A percentile compares a stretch with the other conserved stretches of the same genome.
phyloP scores from a whole-genome alignment of 768 basidiomycete genomes.

The Suillus tomentosus region DNA sequence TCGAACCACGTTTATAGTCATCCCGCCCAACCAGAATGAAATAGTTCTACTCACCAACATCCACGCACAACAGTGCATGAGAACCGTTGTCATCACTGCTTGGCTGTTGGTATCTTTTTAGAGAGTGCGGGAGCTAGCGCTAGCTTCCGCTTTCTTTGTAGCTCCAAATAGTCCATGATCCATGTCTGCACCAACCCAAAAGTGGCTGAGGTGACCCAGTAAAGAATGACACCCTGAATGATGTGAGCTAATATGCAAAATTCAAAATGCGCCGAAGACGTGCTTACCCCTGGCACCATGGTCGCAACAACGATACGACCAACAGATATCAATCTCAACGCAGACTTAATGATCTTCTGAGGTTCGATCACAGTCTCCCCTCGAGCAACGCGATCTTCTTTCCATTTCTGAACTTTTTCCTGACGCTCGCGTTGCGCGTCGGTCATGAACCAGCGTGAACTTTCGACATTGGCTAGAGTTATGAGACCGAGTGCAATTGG shows the following conservation, averaged over 20 bases:
- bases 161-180: slow-evolving; percentile 66
- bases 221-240: slow-evolving; percentile 59
- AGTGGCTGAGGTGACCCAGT: slow-evolving; percentile 77
- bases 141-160: slow-evolving; percentile 37
- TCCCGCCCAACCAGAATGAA: slow-evolving; percentile 29
- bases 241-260: slow-evolving; percentile 1
- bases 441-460: slow-evolving; percentile 70
- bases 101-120: neutral
- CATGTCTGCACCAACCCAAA: slow-evolving; percentile 78
- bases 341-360: slow-evolving; percentile 53
- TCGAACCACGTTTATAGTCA: slow-evolving; percentile 81
- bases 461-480: slow-evolving; percentile 80
- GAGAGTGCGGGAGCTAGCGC: slow-evolving; percentile 11
- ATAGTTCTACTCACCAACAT: neutral
- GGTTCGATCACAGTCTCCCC: slow-evolving; percentile 49
- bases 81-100: slow-evolving; percentile 2
- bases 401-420: slow-evolving; percentile 48
- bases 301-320: slow-evolving; percentile 67
- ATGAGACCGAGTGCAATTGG: slow-evolving; percentile 73
- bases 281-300: slow-evolving; percentile 68
- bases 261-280: neutral
- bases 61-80: slow-evolving; percentile 12
- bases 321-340: slow-evolving; percentile 59
- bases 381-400: slow-evolving; percentile 43
- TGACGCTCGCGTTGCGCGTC: slow-evolving; percentile 56